Evolutionary conservation across 2,329 filamentous ascomycete species (phyloP).

Genomic region (Emmonsiellopsis sp.): DNA sequence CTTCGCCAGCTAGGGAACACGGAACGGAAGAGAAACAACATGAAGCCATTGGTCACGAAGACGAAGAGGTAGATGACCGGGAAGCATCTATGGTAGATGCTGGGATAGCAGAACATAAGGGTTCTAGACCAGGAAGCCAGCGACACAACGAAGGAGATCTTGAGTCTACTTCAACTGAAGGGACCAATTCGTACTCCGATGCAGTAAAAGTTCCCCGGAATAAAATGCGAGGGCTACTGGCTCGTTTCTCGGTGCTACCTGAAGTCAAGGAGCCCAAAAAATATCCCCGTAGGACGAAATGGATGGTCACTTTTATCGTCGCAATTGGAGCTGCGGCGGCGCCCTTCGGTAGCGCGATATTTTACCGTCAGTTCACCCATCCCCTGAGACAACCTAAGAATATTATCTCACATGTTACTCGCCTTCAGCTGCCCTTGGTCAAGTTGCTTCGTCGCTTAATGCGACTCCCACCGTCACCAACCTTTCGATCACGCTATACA

Average conservation of each 20-base stretch:
- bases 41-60: neutral
- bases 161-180: neutral
- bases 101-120: neutral
- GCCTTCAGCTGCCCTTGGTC: slow-evolving; percentile 53
- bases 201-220: slow-evolving; percentile 42
- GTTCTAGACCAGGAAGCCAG: neutral
- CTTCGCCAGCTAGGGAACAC: neutral
- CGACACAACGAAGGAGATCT: neutral
- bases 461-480: slow-evolving; percentile 61
- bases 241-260: slow-evolving; percentile 60
- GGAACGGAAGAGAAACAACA: neutral
- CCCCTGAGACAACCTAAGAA: neutral
- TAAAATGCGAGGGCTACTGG: slow-evolving; percentile 63
- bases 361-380: slow-evolving; percentile 56
- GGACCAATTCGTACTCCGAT: slow-evolving; percentile 6
- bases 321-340: slow-evolving; percentile 68
- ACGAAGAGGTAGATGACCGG: neutral
- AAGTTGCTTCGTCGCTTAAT: slow-evolving; percentile 55
- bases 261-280: slow-evolving; percentile 70
- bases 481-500: slow-evolving; percentile 67
- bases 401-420: neutral
- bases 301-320: slow-evolving; percentile 71
- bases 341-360: slow-evolving; percentile 75
- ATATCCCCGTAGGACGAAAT: slow-evolving; percentile 68
- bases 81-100: neutral